phyloP scores from a whole-genome alignment of 108 stramenopile genomes.

The Pelagomonas calceolata region DNA sequence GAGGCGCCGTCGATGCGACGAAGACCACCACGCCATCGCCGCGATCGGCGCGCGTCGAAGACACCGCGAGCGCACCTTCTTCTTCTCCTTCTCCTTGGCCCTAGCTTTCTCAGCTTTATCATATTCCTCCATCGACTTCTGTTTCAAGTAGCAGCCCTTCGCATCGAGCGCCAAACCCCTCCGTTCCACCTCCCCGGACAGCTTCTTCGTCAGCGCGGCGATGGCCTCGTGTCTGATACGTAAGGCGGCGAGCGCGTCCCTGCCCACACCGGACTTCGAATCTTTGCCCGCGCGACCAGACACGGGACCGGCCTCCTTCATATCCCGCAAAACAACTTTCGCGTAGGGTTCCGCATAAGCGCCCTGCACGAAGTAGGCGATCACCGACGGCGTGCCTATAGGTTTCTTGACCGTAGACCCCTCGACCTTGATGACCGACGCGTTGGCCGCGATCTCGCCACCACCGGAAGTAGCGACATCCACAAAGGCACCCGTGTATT shows the following conservation, averaged over 20 bases:
- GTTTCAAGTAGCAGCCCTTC: background rate
- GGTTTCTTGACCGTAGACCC: background rate
- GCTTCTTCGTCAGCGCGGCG: background rate
- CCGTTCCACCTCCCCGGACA: background rate
- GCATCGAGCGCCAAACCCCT: background rate
- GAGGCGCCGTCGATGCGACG: no score
- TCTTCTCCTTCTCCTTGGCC: no score
- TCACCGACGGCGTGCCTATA: background rate
- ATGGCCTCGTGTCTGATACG: background rate
- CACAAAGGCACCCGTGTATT: background rate
- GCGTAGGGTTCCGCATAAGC: background rate
- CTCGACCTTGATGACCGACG: background rate
- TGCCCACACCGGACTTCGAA: no score
- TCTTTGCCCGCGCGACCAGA: no score
- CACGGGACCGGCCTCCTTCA: background rate
- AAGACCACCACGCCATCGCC: no score
- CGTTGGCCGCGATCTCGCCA: background rate
- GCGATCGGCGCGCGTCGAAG: no score
- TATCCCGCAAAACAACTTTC: background rate
- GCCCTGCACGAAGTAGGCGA: background rate
- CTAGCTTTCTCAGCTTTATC: no score
- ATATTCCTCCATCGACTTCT: no score
- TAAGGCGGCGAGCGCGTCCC: no score
- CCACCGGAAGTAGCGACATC: background rate
- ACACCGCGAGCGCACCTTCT: no score